Percentiles rank a stretch among this genome's conserved stretches.
Evolutionary conservation across 495 filamentous ascomycete species (phyloP).

Genomic region (Chaetomidium leptoderma): DNA sequence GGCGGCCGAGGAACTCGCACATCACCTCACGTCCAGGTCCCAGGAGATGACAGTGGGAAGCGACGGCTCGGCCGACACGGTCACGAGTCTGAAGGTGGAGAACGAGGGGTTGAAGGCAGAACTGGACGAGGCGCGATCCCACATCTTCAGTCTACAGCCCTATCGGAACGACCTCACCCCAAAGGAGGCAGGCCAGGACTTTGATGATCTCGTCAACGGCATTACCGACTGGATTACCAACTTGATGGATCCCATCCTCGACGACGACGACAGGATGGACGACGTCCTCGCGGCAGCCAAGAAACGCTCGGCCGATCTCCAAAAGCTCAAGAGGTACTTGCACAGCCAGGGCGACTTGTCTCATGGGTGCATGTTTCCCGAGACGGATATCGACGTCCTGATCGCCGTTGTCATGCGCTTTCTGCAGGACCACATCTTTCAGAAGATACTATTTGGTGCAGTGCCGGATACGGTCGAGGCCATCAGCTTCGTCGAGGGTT

Average conservation of each 20-base stretch:
- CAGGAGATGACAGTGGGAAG: neutral
- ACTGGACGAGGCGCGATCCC: conserved; percentile 29
- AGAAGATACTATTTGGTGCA: conserved; percentile 23
- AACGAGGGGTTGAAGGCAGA: conserved; percentile 19
- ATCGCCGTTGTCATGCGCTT: conserved; percentile 33
- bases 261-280: conserved; percentile 17
- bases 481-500: conserved; percentile 21
- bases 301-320: conserved; percentile 11
- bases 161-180: conserved; percentile 29
- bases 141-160: conserved; percentile 37
- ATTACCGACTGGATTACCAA: conserved; percentile 28
- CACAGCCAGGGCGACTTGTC: conserved; percentile 20
- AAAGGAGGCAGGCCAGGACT: conserved; percentile 29
- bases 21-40: conserved; percentile 3
- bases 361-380: conserved; percentile 22
- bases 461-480: conserved; percentile 5
- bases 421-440: conserved; percentile 31
- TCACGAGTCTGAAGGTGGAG: conserved; percentile 15
- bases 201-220: conserved; percentile 24
- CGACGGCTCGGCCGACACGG: neutral
- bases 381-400: conserved; percentile 35
- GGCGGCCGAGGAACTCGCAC: conserved; percentile 10
- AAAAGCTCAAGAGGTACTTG: conserved; percentile 17
- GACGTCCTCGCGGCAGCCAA: conserved; percentile 12
- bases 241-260: conserved; percentile 24